Evolutionary conservation across 352 stramenopile genomes (phyloP), one percentile per base, ranked within the genome.

Genomic region (Globisporangium viniferum): DNA sequence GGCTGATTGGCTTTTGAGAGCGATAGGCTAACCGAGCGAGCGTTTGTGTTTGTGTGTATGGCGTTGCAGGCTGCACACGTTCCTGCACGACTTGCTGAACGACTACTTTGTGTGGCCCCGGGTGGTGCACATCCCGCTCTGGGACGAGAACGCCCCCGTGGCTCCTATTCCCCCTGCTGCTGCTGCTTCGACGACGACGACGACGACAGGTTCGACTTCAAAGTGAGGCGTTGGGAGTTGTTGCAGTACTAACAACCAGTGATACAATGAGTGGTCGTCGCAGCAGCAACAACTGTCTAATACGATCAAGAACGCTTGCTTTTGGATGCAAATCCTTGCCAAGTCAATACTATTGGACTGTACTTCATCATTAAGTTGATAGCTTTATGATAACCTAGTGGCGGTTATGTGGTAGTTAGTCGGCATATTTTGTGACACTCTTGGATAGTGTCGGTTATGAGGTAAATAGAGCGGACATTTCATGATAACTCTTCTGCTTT

Each of bases 51-150:
- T 44, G 27, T 56, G 22, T 44, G 24, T 3, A 35, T 67, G 24
- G 7, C 22, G 24, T 5, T 22, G 15, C 66, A 93, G 86, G 80
- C 74, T 93, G 36, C 86, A 92, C 57, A 89, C 84, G 15, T 92
- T 90, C 60, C 80, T 93, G 35, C 78, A 89, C 68, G 83, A 93
- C 62, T 68, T 93, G 36, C 73, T 93, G 31, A 74, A 87, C 64
- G 76, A 89, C 79, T 88, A 89, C 71, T 88, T 92, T 58, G 82
- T 93, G 33, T 93, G 83, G 83, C 84, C 86, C 56, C 89, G 89
- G 46, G 82, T 92, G 35, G 57, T 89, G 35, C 70, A 85, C 31
- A 80, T 93, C 9, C 84, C 81, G 27, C 75, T 93, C 46, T 93
- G 86, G 86, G 83, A 92, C 35, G 71, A 86, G n/a, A 73, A 73